Base-by-base conservation (phyloP, 2,329 filamentous ascomycete species). In the Decorospora gaudefroyi region DNA sequence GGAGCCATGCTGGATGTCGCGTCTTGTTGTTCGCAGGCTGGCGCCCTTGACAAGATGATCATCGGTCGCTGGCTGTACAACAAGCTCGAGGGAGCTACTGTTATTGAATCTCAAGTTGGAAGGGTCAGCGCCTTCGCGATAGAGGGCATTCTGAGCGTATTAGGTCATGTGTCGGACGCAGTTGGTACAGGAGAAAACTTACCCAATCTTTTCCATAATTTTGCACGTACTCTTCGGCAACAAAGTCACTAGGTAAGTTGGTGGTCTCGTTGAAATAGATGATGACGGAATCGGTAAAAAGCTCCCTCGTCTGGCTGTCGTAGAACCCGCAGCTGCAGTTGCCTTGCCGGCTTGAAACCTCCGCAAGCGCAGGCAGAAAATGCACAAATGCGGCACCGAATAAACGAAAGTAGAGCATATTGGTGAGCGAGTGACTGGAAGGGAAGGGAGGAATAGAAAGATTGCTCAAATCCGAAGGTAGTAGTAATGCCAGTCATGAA, bases 261-360 rank as follows among this genome's bases (percentile, higher is more conserved):
- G 53, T 53, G 2, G 75, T 74, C 46, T 78, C 76, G 52, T 78
- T 78, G 68, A 78, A 78, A 59, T 78, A 78, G 4, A 74, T 63
- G 33, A 78, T 74, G 17, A 75, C 67, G 6, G 72, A 72, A 30
- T 78, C 76, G 0, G 75, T 78, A 49, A 72, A 78, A 8, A 76
- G 50, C 12, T 67, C 53, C 6, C 65, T 55, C 2, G 70, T 71
- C 6, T 55, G 45, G 1, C 56, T 45, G 49, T 78, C 75, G 43
- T 70, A 69, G 45, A 73, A 78, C 9, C 76, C 76, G 51, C 76
- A 78, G 17, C 67, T 64, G 48, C 76, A 78, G 42, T 69, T 64
- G 7, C 47, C 48, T n/a, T 52, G 32, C 8, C 39, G 50, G 18
- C 48, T 49, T 2, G 34, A 32, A 19, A 62, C 53, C 34, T 62